These are phyloP conservation scores for Hypomontagnella monticulosa DNA, from an alignment of 495 filamentous ascomycete species.

Conservation along the genomic window DNA sequence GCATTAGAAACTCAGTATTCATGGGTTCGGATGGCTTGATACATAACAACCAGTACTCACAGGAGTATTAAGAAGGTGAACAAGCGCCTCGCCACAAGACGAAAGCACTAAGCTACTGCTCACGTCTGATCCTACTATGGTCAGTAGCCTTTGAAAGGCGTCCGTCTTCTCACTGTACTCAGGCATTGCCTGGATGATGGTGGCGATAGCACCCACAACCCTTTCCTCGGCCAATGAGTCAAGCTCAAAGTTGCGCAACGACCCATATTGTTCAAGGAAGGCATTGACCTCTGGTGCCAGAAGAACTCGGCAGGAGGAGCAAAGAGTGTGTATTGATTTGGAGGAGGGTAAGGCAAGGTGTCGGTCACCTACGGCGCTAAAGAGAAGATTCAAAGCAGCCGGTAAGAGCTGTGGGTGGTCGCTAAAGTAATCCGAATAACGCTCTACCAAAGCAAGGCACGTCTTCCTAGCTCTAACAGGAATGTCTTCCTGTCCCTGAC, in stretches of 20 bases:
- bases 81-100: constrained; percentile 32
- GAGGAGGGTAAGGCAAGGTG: constrained; percentile 77
- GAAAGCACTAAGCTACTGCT: constrained; percentile 51
- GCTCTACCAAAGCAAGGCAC: constrained; percentile 77
- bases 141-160: constrained; percentile 71
- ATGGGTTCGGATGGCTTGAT: not conserved
- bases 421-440: constrained; percentile 85
- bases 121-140: constrained; percentile 71
- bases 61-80: constrained; percentile 50
- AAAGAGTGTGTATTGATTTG: constrained; percentile 80
- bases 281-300: constrained; percentile 75
- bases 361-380: constrained; percentile 73
- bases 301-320: constrained; percentile 77
- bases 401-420: constrained; percentile 75
- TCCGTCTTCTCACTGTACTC: constrained; percentile 68
- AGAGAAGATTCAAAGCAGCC: constrained; percentile 81
- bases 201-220: constrained; percentile 83
- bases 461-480: constrained; percentile 80
- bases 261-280: constrained; percentile 80
- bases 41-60: constrained; percentile 25
- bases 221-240: constrained; percentile 80
- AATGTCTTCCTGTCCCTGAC: constrained; percentile 61
- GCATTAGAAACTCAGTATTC: constrained; percentile 12
- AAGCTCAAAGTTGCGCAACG: constrained; percentile 66
- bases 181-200: constrained; percentile 81